Conservation (phyloP, 306 rosid species). For the Fragaria nilgerrensis region DNA sequence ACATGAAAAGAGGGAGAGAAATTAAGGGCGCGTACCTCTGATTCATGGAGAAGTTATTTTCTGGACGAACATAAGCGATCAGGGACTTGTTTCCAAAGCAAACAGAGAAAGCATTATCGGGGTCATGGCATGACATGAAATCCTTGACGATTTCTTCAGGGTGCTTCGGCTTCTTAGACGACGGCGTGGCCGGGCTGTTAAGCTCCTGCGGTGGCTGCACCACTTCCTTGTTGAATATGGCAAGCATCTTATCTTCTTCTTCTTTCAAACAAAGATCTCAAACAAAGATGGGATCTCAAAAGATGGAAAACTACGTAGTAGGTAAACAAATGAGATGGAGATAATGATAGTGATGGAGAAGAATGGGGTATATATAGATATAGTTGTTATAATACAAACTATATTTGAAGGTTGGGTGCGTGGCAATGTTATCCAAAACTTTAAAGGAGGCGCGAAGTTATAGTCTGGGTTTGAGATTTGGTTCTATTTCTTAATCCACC, state of each 20-base stretch:
- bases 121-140: conserved; percentile 46
- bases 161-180: conserved; percentile 46
- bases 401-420: background rate
- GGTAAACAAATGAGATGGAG: background rate
- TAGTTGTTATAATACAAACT: background rate
- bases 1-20: background rate
- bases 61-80: conserved; percentile 51
- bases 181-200: conserved; percentile 65
- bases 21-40: conserved; percentile 37
- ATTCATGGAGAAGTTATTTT: conserved; percentile 19
- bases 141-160: conserved; percentile 46
- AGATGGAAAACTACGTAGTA: background rate
- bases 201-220: conserved; percentile 88
- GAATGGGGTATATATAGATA: conserved; percentile 25
- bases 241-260: conserved; percentile 48
- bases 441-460: background rate
- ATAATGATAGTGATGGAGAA: conserved; percentile 10
- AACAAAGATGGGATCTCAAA: background rate
- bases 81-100: conserved; percentile 52
- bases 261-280: background rate
- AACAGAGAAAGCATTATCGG: conserved; percentile 50
- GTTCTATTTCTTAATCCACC: background rate
- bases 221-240: conserved; percentile 71
- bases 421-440: conserved; percentile 63
- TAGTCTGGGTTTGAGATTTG: background rate